Percentiles rank a stretch among this genome's conserved stretches.
These are phyloP conservation scores for Ustilago nuda DNA, from an alignment of 1,284 basidiomycete species.

Conservation along the genomic window DNA sequence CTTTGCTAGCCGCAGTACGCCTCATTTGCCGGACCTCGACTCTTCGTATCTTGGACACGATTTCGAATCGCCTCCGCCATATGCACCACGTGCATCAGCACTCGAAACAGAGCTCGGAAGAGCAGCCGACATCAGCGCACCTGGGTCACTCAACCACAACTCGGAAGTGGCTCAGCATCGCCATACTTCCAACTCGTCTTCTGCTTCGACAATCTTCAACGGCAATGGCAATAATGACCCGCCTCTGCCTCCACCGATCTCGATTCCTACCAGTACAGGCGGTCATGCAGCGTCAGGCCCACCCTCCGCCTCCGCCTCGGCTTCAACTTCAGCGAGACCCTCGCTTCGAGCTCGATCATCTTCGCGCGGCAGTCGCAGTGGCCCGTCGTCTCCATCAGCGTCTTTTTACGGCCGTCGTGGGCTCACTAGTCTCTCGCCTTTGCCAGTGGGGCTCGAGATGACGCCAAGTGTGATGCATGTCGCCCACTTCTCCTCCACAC, in stretches of 20 bases:
- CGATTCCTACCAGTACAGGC: slow-evolving; percentile 19
- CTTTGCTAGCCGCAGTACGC: slow-evolving; percentile 45
- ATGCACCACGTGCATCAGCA: slow-evolving; percentile 39
- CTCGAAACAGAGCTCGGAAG: slow-evolving; percentile 42
- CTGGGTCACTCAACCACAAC: not conserved
- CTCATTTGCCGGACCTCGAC: slow-evolving; percentile 47
- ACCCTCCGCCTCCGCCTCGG: slow-evolving; percentile 12
- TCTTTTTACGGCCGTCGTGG: slow-evolving; percentile 49
- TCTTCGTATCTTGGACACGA: slow-evolving; percentile 35
- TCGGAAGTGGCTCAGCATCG: not conserved
- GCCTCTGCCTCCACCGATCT: slow-evolving; percentile 45
- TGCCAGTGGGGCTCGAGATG: slow-evolving; percentile 46
- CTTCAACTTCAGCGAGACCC: slow-evolving; percentile 15
- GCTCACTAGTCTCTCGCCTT: slow-evolving; percentile 39
- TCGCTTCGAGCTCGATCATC: slow-evolving; percentile 28
- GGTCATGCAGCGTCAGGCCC: slow-evolving; percentile 8
- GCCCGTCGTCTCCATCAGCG: slow-evolving; percentile 44
- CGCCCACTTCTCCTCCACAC: slow-evolving; percentile 25
- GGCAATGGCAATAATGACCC: slow-evolving; percentile 14
- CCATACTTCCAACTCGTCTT: slow-evolving; percentile 14
- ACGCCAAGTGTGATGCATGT: slow-evolving; percentile 31
- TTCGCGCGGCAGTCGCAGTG: slow-evolving; percentile 47
- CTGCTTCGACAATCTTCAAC: slow-evolving; percentile 12
- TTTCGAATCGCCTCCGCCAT: slow-evolving; percentile 48
- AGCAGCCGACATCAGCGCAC: slow-evolving; percentile 15